Evolutionary conservation across 352 stramenopile species (phyloP).

Genomic region (Globisporangium solare): DNA sequence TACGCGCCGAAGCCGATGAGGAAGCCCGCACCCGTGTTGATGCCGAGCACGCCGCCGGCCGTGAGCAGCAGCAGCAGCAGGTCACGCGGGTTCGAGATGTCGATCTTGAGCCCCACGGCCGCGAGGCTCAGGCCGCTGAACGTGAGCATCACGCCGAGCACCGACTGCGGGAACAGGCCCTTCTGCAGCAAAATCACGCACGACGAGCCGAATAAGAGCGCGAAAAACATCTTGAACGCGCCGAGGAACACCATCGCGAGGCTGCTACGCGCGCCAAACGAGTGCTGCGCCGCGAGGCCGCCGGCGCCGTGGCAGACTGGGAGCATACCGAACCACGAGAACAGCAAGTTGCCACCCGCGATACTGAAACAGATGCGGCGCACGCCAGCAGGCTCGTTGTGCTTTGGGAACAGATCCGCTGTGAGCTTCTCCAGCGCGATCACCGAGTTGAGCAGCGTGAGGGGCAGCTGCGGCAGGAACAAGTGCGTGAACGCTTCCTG

Average conservation of each 20-base stretch:
- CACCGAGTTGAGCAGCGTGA: conserved; percentile 92
- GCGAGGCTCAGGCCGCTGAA: conserved; percentile 52
- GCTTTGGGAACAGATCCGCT: conserved; percentile 84
- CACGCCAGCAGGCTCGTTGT: conserved; percentile 48
- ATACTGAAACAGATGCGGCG: conserved; percentile 70
- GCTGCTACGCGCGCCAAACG: conserved; percentile 89
- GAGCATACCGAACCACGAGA: conserved; percentile 88
- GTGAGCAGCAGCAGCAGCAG: conserved; percentile 41
- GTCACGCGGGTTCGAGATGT: conserved; percentile 30
- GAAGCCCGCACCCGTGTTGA: conserved; percentile 59
- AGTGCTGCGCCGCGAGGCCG: conserved; percentile 89
- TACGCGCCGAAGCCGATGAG: conserved; percentile 38
- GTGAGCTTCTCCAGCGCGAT: conserved; percentile 89
- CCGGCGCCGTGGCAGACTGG: conserved; percentile 92
- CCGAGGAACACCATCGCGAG: conserved; percentile 89
- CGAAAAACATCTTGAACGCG: conserved; percentile 84
- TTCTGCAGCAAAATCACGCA: conserved; percentile 51
- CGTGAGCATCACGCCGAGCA: conserved; percentile 55
- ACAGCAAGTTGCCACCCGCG: conserved; percentile 75
- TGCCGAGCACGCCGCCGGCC: conserved; percentile 30
- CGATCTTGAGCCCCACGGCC: conserved; percentile 43
- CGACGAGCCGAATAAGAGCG: conserved; percentile 84
- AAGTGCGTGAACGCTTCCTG: conserved; percentile 79
- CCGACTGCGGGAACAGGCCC: conserved; percentile 51
- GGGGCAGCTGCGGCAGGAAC: conserved; percentile 87